These are phyloP conservation scores for Emericellopsis atlantica DNA, from an alignment of 2,329 filamentous ascomycete genomes.

Conservation along the genomic window DNA sequence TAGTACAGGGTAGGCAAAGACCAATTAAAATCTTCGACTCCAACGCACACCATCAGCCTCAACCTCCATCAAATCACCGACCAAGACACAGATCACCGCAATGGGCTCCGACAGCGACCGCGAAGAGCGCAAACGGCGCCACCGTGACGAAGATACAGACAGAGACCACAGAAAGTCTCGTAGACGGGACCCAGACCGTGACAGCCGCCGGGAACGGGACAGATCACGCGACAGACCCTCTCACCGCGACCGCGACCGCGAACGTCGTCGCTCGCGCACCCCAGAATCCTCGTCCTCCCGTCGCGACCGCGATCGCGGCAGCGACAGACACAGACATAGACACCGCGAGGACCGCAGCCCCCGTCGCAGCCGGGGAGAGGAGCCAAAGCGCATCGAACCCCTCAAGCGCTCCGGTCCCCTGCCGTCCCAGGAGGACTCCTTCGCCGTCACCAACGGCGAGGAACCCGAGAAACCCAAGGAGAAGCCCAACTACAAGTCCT, in stretches of 20 bases:
- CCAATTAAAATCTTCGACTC: too few relatives aligned
- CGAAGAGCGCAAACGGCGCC: not conserved
- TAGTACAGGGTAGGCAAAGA: too few relatives aligned
- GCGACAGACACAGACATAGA: slow-evolving; percentile 7
- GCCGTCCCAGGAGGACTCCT: slow-evolving; percentile 47
- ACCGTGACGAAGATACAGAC: slow-evolving; percentile 8
- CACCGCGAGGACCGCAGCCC: slow-evolving; percentile 12
- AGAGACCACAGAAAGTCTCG: slow-evolving; percentile 7
- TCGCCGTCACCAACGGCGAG: slow-evolving; percentile 34
- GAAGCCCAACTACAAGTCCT: slow-evolving; percentile 74
- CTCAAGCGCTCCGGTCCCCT: slow-evolving; percentile 32
- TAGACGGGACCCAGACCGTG: slow-evolving; percentile 9
- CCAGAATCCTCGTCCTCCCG: slow-evolving; percentile 10
- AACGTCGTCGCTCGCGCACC: slow-evolving; percentile 17
- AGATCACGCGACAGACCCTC: slow-evolving; percentile 8
- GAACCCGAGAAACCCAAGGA: slow-evolving; percentile 54
- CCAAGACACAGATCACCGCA: too few relatives aligned
- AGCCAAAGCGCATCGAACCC: slow-evolving; percentile 10
- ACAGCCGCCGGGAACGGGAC: slow-evolving; percentile 11
- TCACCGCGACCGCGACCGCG: slow-evolving; percentile 12
- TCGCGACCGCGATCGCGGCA: slow-evolving; percentile 8
- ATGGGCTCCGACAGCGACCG: too few relatives aligned
- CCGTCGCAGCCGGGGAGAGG: slow-evolving; percentile 5
- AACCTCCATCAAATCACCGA: too few relatives aligned
- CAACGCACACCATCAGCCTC: too few relatives aligned